Evolutionary conservation across 768 basidiomycete species (phyloP), one percentile per base, ranked within the genome.

Genomic region (Kondoa subrosea): DNA sequence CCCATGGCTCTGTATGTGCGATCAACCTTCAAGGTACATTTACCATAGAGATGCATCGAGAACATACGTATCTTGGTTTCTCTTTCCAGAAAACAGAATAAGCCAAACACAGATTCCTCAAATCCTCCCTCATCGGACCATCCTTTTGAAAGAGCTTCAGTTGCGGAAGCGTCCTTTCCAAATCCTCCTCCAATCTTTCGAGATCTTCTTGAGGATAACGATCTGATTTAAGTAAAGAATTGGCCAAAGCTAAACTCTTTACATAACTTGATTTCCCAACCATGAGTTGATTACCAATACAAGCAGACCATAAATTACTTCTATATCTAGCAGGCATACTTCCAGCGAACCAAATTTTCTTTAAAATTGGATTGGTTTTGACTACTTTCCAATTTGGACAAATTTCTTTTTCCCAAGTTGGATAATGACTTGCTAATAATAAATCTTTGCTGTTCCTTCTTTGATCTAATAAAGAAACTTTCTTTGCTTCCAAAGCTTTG

Each of bases 61-160:
- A 3, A 69, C 76, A 59, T 0, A 81, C 83, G 74, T 92, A 92
- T 56, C 85, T 84, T 56, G 91, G 79, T 8, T 86, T 87, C 76
- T 88, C 87, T 67, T 91, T 86, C 64, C 89, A 83, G 34, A 88
- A 82, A 40, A 91, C 87, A 1, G 90, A 85, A 88, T 89, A 91
- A 1, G 91, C 90, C 73, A 83, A 85, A 2, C 92, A 77, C 80
- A 93, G 82, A 67, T 91, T 87, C 73, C 85, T 85, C 64, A 92
- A 78, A 69, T 93, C 91, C 50, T 82, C 78, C 75, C 91, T 86
- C 73, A 93, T 78, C 3, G 90, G 89, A 0, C 91, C 90, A 67
- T 85, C 82, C 2, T 81, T 83, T 71, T 85, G 82, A 74, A 93
- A 93, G 33, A 93, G 83, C 75, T 88, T 88, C 16, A 91, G 77